A percentile compares a stretch with the other conserved stretches of the same genome.
phyloP scores from a whole-genome alignment of 495 filamentous ascomycete species.

The Poronia punctata region DNA sequence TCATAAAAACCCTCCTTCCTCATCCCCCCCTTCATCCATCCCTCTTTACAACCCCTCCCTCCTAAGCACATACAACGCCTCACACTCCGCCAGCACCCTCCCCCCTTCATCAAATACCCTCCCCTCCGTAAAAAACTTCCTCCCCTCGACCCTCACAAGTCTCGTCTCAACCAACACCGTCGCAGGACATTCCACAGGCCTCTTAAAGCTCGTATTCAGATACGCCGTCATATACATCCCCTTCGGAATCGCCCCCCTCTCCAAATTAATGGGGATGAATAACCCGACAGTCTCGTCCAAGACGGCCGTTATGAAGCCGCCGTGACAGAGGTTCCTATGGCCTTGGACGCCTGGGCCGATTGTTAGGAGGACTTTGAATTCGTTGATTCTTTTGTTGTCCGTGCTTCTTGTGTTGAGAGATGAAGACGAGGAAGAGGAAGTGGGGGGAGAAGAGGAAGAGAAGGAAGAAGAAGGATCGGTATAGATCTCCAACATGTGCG shows the following conservation, averaged over 20 bases:
- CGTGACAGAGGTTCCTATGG: conserved; percentile 50
- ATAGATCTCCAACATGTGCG: conserved; percentile 42
- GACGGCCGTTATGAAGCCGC: conserved; percentile 53
- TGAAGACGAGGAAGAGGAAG: too few species aligned
- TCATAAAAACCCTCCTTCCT: too few species aligned
- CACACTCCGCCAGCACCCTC: too few species aligned
- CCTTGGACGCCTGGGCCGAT: conserved; percentile 53
- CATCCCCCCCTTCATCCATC: too few species aligned
- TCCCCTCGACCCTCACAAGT: conserved; percentile 31
- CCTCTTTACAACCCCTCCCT: too few species aligned
- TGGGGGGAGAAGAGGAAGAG: too few species aligned
- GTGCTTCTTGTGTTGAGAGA: too few species aligned
- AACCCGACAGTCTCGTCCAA: conserved; percentile 49
- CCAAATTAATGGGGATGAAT: conserved; percentile 40
- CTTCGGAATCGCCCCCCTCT: conserved; percentile 15
- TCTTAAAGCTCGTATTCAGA: conserved; percentile 49
- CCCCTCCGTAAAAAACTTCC: conserved; percentile 42
- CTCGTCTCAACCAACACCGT: conserved; percentile 44
- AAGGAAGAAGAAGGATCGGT: conserved; percentile 20
- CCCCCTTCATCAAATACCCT: too few species aligned
- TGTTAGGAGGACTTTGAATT: conserved; percentile 41
- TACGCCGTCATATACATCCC: conserved; percentile 46
- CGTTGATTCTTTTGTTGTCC: conserved; percentile 27
- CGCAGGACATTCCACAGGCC: conserved; percentile 46
- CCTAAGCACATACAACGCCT: too few species aligned